A percentile compares a stretch with the other conserved stretches of the same genome.
These are phyloP conservation scores for Naganishia liquefaciens DNA, from an alignment of 1,284 basidiomycete species.

Conservation along the genomic window DNA sequence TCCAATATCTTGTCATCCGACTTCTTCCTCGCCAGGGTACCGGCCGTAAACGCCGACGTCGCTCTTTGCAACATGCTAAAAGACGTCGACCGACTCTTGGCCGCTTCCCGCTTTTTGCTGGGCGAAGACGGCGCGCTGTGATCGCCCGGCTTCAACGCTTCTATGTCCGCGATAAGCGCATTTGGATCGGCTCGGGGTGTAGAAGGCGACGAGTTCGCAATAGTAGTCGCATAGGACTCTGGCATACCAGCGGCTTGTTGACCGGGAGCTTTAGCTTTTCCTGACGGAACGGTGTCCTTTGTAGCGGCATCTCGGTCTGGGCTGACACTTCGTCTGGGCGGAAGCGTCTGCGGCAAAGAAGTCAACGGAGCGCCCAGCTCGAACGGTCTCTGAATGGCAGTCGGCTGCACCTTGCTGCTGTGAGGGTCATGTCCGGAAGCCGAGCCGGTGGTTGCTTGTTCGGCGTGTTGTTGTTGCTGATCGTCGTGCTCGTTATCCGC, in stretches of 20 bases:
- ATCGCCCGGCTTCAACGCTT: constrained; percentile 15
- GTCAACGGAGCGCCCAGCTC: too few species aligned
- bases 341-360: too few species aligned
- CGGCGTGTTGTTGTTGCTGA: too few species aligned
- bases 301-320: too few species aligned
- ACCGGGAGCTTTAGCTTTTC: too few species aligned
- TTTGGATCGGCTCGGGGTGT: neutral
- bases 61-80: constrained; percentile 92
- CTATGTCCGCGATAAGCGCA: constrained; percentile 4
- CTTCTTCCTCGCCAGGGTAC: constrained; percentile 76
- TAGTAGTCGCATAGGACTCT: too few species aligned
- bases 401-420: too few species aligned
- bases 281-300: too few species aligned
- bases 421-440: too few species aligned
- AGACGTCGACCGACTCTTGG: constrained; percentile 73
- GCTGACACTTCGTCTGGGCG: too few species aligned
- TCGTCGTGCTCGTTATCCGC: constrained; percentile 31
- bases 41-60: constrained; percentile 76
- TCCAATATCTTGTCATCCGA: constrained; percentile 64
- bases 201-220: neutral
- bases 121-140: constrained; percentile 30
- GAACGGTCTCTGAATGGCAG: too few species aligned
- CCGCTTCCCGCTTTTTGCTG: constrained; percentile 38
- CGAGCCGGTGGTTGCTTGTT: neutral
- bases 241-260: too few species aligned